Base-by-base conservation (phyloP, 1,284 basidiomycete species). In the Ustilago curta region DNA sequence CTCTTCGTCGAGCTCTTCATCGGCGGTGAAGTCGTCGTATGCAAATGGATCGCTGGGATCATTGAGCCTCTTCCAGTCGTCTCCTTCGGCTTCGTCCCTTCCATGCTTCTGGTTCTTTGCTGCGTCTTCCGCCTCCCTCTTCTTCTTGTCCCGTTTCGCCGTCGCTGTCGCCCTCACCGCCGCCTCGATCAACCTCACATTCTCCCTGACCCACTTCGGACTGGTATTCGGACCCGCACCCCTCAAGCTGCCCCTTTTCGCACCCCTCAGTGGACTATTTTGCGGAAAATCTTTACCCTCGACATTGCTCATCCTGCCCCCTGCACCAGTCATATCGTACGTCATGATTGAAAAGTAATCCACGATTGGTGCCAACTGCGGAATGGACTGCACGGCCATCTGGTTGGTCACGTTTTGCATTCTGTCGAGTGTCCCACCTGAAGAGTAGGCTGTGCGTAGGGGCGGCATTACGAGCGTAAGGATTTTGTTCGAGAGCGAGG, bases 261-360 rank as follows among this genome's bases (percentile, higher is more conserved):
- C 76, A 3, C 57, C 59, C 12, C 64, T 40, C 19, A 79, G 29
- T 5, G 72, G 68, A 27, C 76, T 79, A 31, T 65, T 65, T 3
- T 42, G 19, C 2, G 69, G 65, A 19, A 79, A 61, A 16, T 66
- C 57, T 16, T 54, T 57, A 16, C 64, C 71, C 6, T 44, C 42
- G 14, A 71, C 11, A 1, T 11, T 12, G 19, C 59, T 66, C 1
- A 51, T 45, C 3, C 60, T 21, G 0, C 77, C 77, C 8, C 40
- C 57, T 0, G 54, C 54, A 4, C 60, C 59, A 6, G 77, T 65
- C 70, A 77, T 73, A 43, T 77, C 77, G 59, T 79, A 79, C 2
- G 77, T 79, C 78, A 80, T 80, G 54, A 78, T 57, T 19, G 51
- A 65, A 14, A 78, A 51, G 31, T 14, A 69, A 43, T 80, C 78